phyloP scores from a whole-genome alignment of 176 grass and related monocot species.

The Avena eriantha region DNA sequence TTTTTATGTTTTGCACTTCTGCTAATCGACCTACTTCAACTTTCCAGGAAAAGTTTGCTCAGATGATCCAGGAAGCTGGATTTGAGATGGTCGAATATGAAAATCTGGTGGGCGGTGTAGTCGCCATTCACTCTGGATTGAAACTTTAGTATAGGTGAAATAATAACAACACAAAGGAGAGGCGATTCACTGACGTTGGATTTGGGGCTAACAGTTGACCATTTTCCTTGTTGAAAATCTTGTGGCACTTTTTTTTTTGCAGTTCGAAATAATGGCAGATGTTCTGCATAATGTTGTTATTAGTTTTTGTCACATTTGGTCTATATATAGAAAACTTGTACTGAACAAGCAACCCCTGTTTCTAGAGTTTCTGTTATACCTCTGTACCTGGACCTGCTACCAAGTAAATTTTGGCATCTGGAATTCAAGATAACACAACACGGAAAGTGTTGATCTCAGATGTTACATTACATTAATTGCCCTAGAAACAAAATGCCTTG shows the following conservation, averaged over 20 bases:
- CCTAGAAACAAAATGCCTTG: neutral
- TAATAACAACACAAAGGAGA: neutral
- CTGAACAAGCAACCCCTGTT: neutral
- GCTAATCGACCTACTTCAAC: conserved; percentile 27
- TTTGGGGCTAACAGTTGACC: conserved; percentile 1
- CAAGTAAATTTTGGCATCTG: neutral
- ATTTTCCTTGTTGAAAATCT: neutral
- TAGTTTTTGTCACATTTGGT: conserved; percentile 10
- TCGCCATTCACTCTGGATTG: conserved; percentile 94
- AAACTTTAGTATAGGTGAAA: conserved; percentile 55
- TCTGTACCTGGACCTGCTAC: neutral
- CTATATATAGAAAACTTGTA: neutral
- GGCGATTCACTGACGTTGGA: neutral
- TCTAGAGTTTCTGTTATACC: neutral
- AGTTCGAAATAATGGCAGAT: neutral
- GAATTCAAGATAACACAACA: neutral
- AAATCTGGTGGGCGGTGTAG: conserved; percentile 92
- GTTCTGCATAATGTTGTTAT: neutral
- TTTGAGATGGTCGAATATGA: conserved; percentile 90
- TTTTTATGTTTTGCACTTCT: conserved; percentile 1
- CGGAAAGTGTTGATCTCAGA: neutral
- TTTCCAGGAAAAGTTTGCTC: conserved; percentile 79
- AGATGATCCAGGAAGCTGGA: conserved; percentile 89
- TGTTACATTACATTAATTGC: neutral
- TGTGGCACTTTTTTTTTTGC: neutral